These are phyloP conservation scores for Albizia julibrissin DNA, from an alignment of 306 rosid genomes.

Conservation along the genomic window DNA sequence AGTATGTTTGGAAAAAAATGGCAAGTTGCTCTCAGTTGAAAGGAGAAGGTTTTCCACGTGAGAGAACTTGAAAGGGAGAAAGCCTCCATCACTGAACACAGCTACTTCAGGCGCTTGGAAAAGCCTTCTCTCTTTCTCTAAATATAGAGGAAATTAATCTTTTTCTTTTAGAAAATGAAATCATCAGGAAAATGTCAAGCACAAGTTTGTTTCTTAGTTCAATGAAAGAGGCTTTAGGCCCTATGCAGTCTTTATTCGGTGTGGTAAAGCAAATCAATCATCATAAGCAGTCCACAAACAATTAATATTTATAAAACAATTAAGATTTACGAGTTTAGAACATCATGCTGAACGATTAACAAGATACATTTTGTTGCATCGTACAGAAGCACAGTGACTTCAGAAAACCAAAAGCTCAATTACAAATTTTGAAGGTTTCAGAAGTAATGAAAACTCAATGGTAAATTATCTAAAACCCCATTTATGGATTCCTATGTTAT, in stretches of 20 bases:
- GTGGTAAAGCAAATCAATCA: slow-evolving; percentile 52
- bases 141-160: neutral
- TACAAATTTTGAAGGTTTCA: too few species aligned
- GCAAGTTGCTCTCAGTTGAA: too few species aligned
- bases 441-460: neutral
- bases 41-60: too few species aligned
- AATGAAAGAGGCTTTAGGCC: neutral
- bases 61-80: slow-evolving; percentile 33
- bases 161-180: neutral
- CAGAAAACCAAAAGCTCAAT: neutral
- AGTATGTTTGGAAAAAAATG: too few species aligned
- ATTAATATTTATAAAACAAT: neutral
- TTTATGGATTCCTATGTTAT: too few species aligned
- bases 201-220: neutral
- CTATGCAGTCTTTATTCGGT: neutral
- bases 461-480: neutral
- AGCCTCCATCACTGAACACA: slow-evolving; percentile 13
- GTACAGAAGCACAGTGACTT: too few species aligned
- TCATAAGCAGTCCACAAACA: slow-evolving; percentile 52
- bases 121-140: neutral
- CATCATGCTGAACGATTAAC: neutral
- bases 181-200: neutral
- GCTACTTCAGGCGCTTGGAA: neutral
- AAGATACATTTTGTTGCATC: neutral
- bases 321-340: neutral